phyloP scores from a whole-genome alignment of 2,329 filamentous ascomycete species.

The Talaromyces sp. region DNA sequence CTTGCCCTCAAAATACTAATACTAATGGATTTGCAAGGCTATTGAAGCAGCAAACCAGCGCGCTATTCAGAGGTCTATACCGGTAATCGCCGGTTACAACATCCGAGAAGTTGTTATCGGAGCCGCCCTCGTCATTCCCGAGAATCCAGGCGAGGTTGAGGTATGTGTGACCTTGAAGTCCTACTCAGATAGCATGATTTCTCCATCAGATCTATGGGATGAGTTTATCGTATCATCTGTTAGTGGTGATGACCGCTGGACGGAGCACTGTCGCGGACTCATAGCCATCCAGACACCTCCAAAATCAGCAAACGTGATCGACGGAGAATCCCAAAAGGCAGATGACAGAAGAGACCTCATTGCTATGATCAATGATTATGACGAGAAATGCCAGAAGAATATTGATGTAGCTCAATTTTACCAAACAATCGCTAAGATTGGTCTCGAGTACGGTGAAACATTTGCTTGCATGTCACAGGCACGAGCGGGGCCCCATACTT shows the following conservation, averaged over 20 bases:
- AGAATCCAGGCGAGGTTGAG: constrained; percentile 7
- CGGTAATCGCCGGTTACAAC: constrained; percentile 9
- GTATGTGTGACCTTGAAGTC: background rate
- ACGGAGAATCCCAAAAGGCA: background rate
- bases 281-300: background rate
- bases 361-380: constrained; percentile 6
- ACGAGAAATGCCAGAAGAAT: constrained; percentile 1
- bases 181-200: background rate
- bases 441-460: constrained; percentile 29
- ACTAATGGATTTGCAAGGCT: constrained; percentile 13
- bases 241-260: constrained; percentile 24
- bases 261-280: constrained; percentile 26
- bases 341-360: background rate
- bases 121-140: constrained; percentile 17
- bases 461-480: constrained; percentile 24
- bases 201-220: constrained; percentile 11
- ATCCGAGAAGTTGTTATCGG: constrained; percentile 19
- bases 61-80: background rate
- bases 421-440: constrained; percentile 22
- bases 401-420: constrained; percentile 28
- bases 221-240: constrained; percentile 26
- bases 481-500: constrained; percentile 7
- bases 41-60: constrained; percentile 27
- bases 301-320: constrained; percentile 16
- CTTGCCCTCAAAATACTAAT: background rate